Base-by-base conservation (phyloP, 345 rosid species). In the Rhizophora mangle region DNA sequence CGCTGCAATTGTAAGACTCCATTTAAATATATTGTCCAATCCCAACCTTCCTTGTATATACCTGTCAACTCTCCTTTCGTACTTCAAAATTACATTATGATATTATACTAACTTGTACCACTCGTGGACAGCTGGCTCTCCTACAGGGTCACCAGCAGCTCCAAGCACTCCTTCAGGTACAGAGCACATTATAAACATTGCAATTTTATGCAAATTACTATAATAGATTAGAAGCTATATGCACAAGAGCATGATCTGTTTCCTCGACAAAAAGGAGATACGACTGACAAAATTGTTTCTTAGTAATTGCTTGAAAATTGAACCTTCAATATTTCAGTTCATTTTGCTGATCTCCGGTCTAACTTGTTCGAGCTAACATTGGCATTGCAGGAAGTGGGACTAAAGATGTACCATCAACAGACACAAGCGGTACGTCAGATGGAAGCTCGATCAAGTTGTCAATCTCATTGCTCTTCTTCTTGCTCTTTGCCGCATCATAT, bases 401-500 rank as follows among this genome's bases (percentile, higher is more conserved):
- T n/a, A 55, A 55, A 7, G 15, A 11, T 8, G 59, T 8, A 55
- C 27, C 59, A 22, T 55, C 59, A 55, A 55, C 59, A 22, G 59
- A 55, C 22, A 7, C 29, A 9, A 24, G 22, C 15, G 27, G 60
- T 15, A 15, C 16, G 24, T 56, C 60, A 56, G 6, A 56, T 24
- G 60, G 60, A 24, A 56, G 60, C 60, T 56, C 60, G 18, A 22
- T 56, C 60, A 56, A 56, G 60, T 56, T 56, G 16, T 10, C 60
- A 56, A 56, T 22, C 60, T 27, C 30, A 24, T 56, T 56, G 60
- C 60, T 56, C 49, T 56, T 56, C 22, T 56, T 56, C 60, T 30
- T 21, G 16, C 60, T 56, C 29, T 56, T 56, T 27, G 29, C 60
- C 3, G 60, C 60, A 22, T 24, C 60, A 24, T 56, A 72, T 72